Evolutionary conservation across 73 alveolate genomes (phyloP), one percentile per base, ranked within the genome.

Genomic region (Durusdinium trenchii): DNA sequence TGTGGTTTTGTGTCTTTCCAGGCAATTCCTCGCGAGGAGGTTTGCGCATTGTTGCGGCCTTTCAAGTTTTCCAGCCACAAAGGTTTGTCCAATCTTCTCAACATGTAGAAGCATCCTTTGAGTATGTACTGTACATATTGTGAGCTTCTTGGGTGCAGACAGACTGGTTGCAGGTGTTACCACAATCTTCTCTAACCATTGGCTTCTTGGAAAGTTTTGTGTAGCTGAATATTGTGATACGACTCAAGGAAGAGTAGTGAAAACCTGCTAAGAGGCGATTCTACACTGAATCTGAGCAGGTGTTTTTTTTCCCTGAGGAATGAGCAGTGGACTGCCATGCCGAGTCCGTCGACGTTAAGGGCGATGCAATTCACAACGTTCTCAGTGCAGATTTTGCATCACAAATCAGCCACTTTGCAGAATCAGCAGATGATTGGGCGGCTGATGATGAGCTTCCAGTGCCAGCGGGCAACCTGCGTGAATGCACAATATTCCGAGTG

Each of bases 281-380:
- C 69, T 23, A 12, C 12, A 16, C 32, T 57, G 32, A 23, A n/a
- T 71, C 84, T n/a, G 30, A 3, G 84, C 84, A 14, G 10, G 48
- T 6, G 28, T 14, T 5, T 10, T 6, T 6, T 3, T 9, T 6
- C 84, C 6, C 38, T 26, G 47, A 81, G 91, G 91, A 81, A 81
- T 81, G 91, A 81, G 91, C 91, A 81, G 91, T 48, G 91, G 91
- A 81, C 91, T 81, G 69, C 91, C 91, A 32, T 81, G 91, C 69
- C 91, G 91, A 47, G 36, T 81, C 5, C 91, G 48, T 9, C n/a
- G 42, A 26, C 87, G 62, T 23, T 23, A 23, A 23, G 69, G 32
- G 69, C 32, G 69, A 23, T 57, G 32, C 69, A 57, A 57, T 57
- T 57, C 69, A 57, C 69, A 23, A 23, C 69, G 23, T 57, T 57